Evolutionary conservation across 2,329 filamentous ascomycete genomes (phyloP), one percentile per base, ranked within the genome.

Genomic region (Colletotrichum shisoi): DNA sequence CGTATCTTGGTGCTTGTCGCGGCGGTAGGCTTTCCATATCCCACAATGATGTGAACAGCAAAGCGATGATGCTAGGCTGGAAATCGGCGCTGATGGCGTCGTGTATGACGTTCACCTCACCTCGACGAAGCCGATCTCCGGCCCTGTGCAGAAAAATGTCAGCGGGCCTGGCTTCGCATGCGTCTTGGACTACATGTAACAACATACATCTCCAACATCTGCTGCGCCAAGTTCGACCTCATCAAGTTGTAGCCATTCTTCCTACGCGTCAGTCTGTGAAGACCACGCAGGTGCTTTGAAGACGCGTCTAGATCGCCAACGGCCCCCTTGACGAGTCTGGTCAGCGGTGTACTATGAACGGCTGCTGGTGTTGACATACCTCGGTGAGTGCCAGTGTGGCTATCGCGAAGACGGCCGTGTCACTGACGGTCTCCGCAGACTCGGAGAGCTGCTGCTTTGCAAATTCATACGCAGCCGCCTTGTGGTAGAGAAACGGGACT

Each of bases 401-500:
- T 44, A 82, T 79, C 1, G 80, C 79, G 61, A 81, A 73, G 71
- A 82, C 79, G 1, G 79, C 79, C 42, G 79, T 78, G 58, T 81
- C 80, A 62, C 77, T 78, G 46, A 78, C 74, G 39, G 75, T 78
- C 8, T 74, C 73, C 52, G 77, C 76, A n/a, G 76, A 73, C 42
- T 76, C 74, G 53, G 76, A 75, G 48, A 82, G 72, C 66, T 82
- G 80, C 68, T 80, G 76, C 67, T 80, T 79, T 56, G 80, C 80
- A 65, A 81, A 82, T 60, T 79, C 78, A 71, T 82, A 82, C 12
- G 81, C 81, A 54, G 81, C 79, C 31, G 80, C 75, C 69, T 82
- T 82, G 71, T 82, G 80, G 63, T 82, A 80, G 58, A 82, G 75
- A 69, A 82, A 81, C 12, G 80, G 79, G 24, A 82, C 74, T 70